These are phyloP conservation scores for Orbilia quercus DNA, from an alignment of 2,329 filamentous ascomycete genomes.

Conservation along the genomic window DNA sequence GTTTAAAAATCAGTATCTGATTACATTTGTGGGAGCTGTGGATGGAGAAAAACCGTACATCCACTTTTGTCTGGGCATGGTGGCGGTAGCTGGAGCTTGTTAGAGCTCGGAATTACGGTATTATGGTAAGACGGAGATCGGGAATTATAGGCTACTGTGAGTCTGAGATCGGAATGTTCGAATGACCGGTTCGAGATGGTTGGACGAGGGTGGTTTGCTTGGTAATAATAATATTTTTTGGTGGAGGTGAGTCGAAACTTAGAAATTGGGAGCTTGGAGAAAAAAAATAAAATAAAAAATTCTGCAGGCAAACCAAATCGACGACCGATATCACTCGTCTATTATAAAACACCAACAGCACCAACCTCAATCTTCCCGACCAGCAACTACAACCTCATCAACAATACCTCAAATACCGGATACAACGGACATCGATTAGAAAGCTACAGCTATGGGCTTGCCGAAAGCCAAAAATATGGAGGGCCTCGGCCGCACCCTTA, in stretches of 20 bases:
- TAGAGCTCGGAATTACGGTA: conserved; percentile 21
- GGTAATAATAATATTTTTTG: conserved; percentile 35
- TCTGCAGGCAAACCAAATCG: conserved; percentile 35
- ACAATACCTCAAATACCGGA: neutral
- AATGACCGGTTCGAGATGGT: conserved; percentile 14
- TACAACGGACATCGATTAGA: neutral
- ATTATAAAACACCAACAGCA: conserved; percentile 24
- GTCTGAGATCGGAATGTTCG: conserved; percentile 19
- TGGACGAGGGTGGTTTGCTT: conserved; percentile 13
- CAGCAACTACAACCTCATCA: conserved; percentile 9
- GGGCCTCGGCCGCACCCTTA: conserved; percentile 94
- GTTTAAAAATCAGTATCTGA: conserved; percentile 14
- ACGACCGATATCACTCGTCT: conserved; percentile 13
- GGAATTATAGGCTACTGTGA: conserved; percentile 1
- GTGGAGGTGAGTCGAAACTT: conserved; percentile 47
- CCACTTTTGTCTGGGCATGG: conserved; percentile 81
- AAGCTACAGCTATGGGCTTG: conserved; percentile 36
- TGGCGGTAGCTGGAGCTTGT: conserved; percentile 62
- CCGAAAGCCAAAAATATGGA: conserved; percentile 94
- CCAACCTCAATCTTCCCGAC: neutral
- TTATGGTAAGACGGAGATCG: neutral
- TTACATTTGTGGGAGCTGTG: conserved; percentile 4
- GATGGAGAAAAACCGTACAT: conserved; percentile 69
- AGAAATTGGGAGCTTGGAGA: conserved; percentile 40
- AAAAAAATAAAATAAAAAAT: conserved; percentile 55